Evolutionary conservation across 1,284 basidiomycete species (phyloP).

Genomic region (Porodaedalea pini): DNA sequence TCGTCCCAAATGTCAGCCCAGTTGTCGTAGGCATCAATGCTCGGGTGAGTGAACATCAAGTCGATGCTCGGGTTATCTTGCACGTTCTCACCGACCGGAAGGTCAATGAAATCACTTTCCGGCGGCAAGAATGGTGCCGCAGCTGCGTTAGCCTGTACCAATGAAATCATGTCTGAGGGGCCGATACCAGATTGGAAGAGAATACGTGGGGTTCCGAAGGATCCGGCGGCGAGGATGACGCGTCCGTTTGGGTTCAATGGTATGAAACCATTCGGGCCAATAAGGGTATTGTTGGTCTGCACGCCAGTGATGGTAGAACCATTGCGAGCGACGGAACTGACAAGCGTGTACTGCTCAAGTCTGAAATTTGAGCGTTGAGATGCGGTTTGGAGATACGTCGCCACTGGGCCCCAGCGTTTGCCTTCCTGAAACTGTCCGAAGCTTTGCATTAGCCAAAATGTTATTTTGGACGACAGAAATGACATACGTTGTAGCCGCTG

Average conservation of each 20-base stretch:
- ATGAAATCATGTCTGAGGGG: slow-evolving; percentile 53
- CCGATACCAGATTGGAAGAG: slow-evolving; percentile 65
- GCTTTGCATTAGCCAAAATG: background rate
- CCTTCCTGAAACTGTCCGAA: slow-evolving; percentile 48
- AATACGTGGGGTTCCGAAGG: slow-evolving; percentile 54
- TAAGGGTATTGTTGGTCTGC: slow-evolving; percentile 53
- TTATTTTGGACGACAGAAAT: background rate
- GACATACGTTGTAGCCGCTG: slow-evolving; percentile 48
- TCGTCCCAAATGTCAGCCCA: slow-evolving; percentile 54
- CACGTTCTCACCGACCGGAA: slow-evolving; percentile 54
- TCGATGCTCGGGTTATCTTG: slow-evolving; percentile 63
- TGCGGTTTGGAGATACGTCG: slow-evolving; percentile 57
- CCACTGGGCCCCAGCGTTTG: slow-evolving; percentile 56
- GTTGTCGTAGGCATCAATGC: slow-evolving; percentile 60
- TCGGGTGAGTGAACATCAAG: slow-evolving; percentile 62
- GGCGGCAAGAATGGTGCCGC: slow-evolving; percentile 49
- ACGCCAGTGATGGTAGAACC: slow-evolving; percentile 57
- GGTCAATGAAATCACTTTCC: slow-evolving; percentile 49
- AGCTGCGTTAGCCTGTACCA: slow-evolving; percentile 45
- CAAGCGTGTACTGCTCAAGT: slow-evolving; percentile 46
- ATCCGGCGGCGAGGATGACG: slow-evolving; percentile 56
- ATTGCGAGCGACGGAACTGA: slow-evolving; percentile 54
- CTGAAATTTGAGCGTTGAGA: slow-evolving; percentile 51
- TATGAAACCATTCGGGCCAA: slow-evolving; percentile 52
- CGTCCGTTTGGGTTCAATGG: slow-evolving; percentile 55